A percentile compares a stretch with the other conserved stretches of the same genome.
phyloP scores from a whole-genome alignment of 176 grass and related monocot species.

The Ensete ventricosum region DNA sequence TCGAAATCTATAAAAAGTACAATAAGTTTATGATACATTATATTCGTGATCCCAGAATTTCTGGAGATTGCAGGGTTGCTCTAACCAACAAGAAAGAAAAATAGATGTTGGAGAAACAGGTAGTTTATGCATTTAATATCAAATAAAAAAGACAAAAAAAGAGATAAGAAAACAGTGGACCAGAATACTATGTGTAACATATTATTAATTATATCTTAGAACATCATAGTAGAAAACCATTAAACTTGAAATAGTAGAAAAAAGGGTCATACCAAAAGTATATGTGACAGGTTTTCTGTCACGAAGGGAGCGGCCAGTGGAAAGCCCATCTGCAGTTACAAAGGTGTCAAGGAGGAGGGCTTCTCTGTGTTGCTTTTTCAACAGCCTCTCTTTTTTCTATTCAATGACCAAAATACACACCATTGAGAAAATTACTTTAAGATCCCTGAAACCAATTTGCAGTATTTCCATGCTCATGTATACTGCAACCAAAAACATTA shows the following conservation, averaged over 20 bases:
- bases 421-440: background rate
- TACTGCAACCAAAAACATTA: background rate
- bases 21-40: too few species aligned
- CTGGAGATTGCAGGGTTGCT: background rate
- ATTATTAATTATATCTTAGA: background rate
- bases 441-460: background rate
- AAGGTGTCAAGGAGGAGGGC: slow-evolving; percentile 75
- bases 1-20: too few species aligned
- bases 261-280: slow-evolving; percentile 74
- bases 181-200: background rate
- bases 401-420: slow-evolving; percentile 21
- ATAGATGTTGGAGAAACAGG: background rate
- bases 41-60: background rate
- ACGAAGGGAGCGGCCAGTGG: slow-evolving; percentile 71
- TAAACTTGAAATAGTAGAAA: background rate
- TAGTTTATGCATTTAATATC: background rate
- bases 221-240: background rate
- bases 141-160: background rate
- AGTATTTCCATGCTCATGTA: background rate
- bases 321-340: slow-evolving; percentile 63
- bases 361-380: slow-evolving; percentile 96
- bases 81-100: background rate
- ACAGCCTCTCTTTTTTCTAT: slow-evolving; percentile 80
- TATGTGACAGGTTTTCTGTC: slow-evolving; percentile 86
- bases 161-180: background rate